Conservation (phyloP, 2,329 filamentous ascomycete species). For the Cercospora zeae-maydis region DNA sequence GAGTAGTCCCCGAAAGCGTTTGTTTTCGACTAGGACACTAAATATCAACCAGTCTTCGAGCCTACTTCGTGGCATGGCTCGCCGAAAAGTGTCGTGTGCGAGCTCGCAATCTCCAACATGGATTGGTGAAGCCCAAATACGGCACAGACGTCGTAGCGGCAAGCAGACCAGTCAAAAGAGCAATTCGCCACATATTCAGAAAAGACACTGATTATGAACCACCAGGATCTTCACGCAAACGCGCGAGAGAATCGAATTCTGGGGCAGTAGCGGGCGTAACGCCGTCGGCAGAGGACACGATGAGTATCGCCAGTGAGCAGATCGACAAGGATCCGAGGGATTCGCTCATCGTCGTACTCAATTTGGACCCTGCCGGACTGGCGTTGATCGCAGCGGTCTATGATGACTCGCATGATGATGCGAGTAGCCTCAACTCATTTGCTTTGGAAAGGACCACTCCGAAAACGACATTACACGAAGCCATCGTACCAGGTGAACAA, state of each 20-base stretch:
- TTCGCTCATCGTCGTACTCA: neutral
- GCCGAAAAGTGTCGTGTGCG: neutral
- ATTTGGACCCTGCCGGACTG: neutral
- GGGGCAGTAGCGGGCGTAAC: neutral
- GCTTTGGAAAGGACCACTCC: neutral
- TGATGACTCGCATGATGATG: neutral
- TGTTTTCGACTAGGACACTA: neutral
- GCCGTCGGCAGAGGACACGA: neutral
- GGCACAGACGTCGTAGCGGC: neutral
- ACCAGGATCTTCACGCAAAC: neutral
- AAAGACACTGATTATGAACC: neutral
- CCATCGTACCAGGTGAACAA: neutral
- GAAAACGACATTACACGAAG: neutral
- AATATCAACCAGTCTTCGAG: neutral
- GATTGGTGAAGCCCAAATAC: neutral
- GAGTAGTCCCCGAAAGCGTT: neutral
- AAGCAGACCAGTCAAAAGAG: neutral
- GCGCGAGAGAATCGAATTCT: neutral
- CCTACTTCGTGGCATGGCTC: neutral
- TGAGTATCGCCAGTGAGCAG: neutral
- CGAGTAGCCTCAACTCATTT: neutral
- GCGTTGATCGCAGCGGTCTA: neutral
- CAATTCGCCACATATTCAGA: neutral
- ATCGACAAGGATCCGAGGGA: neutral
- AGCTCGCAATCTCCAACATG: neutral